Base-by-base conservation (phyloP, 73 alveolate genomes). In the Breviolum minutum region DNA sequence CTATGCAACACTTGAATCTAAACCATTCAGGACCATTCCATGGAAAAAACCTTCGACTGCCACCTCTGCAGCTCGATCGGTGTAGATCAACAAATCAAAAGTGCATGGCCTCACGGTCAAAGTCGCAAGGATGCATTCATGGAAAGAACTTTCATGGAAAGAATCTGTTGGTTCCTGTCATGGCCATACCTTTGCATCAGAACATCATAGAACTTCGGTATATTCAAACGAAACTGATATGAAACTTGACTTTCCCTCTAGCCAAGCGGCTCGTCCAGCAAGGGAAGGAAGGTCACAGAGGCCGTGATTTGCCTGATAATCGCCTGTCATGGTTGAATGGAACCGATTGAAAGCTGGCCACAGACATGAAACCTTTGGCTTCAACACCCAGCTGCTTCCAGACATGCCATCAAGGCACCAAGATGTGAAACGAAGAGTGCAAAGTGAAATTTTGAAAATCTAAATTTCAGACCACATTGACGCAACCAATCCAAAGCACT, bases 21-120 rank as follows among this genome's bases (percentile, higher is more conserved):
- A n/a, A 40, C 54, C 54, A 3, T 40, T 40, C 54, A 3, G 54
- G 54, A 40, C 54, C 54, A 40, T 40, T 40, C 54, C 54, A 40
- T 40, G 54, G 54, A 40, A 40, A 40, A 40, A 40, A 40, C 0
- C 0, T 2, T 40, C 54, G 54, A 40, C 54, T 40, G 54, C 73
- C 26, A 71, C 97, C 97, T 92, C 97, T 6, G 97, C 97, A 6
- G 90, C 97, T 0, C 97, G 97, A 63, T 92, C 97, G 32, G 97
- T 92, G 80, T 92, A 92, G 89, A 92, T 92, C 90, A 92, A 80
- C 63, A 92, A 69, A 29, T 92, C 97, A 70, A 92, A 92, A 61
- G 68, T 63, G 77, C 97, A 92, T 60, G 97, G 97, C 95, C 95
- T 88, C 74, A 88, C 4, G 63, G 54, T 3, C 3, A 40, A 40